phyloP scores from a whole-genome alignment of 2,329 filamentous ascomycete species.

The Tolypocladium tropicale region DNA sequence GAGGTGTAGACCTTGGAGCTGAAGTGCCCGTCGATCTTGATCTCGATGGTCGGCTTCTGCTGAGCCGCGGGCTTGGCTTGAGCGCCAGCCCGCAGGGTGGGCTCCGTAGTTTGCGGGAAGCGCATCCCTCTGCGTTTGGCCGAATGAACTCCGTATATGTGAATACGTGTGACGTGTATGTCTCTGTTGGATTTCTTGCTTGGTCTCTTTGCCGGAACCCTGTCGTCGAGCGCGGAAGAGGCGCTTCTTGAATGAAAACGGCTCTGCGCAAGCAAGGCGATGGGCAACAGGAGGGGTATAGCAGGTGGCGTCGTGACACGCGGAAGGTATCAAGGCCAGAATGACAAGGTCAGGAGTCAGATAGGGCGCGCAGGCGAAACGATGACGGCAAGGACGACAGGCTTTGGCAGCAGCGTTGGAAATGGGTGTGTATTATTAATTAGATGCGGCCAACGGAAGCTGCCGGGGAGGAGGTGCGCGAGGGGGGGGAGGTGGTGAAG shows the following conservation, averaged over 20 bases:
- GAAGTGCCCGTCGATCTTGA: conserved; percentile 44
- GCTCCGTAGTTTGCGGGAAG: not conserved
- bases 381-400: not conserved
- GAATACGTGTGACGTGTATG: not conserved
- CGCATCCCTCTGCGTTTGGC: not conserved
- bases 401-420: not conserved
- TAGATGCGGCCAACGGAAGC: not conserved
- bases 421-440: not conserved
- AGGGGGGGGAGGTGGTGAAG: not conserved
- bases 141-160: not conserved
- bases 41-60: conserved; percentile 29
- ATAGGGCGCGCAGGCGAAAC: not conserved
- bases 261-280: not conserved
- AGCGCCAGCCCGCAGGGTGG: not conserved
- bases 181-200: not conserved
- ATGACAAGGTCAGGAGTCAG: too few relatives aligned
- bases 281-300: not conserved
- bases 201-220: too few relatives aligned
- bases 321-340: too few relatives aligned
- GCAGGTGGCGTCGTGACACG: not conserved
- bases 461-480: not conserved
- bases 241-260: not conserved
- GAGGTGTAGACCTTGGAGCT: conserved; percentile 46
- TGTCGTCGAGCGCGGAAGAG: not conserved
- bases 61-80: conserved; percentile 1